Percentiles rank a stretch among this genome's conserved stretches.
Evolutionary conservation across 768 basidiomycete species (phyloP).

Genomic region (Fibroporia radiculosa): DNA sequence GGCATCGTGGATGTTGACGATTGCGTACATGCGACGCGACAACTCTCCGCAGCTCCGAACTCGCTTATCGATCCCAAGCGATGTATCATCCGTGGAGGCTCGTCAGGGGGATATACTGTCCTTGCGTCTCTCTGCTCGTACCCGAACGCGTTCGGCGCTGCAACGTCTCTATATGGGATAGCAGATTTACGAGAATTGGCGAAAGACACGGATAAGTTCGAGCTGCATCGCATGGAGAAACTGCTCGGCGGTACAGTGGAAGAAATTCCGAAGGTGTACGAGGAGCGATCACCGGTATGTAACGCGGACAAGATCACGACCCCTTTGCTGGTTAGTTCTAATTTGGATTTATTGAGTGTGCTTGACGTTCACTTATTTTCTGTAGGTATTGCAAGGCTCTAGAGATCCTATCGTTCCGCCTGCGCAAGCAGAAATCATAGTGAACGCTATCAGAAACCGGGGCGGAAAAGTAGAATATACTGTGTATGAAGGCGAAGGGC

Average conservation of each 20-base stretch:
- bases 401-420: conserved; percentile 61
- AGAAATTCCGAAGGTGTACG: conserved; percentile 50
- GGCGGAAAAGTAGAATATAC: conserved; percentile 52
- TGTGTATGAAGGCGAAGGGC: conserved; percentile 57
- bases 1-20: conserved; percentile 70
- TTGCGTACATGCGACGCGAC: conserved; percentile 45
- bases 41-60: conserved; percentile 37
- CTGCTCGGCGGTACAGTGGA: conserved; percentile 52
- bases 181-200: conserved; percentile 52
- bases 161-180: conserved; percentile 59
- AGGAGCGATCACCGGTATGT: conserved; percentile 53
- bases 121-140: conserved; percentile 40
- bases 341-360: neutral
- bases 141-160: conserved; percentile 49
- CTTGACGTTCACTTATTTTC: neutral
- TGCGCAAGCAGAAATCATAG: conserved; percentile 53
- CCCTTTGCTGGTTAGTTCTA: conserved; percentile 50
- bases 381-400: conserved; percentile 62
- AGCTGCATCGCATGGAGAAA: conserved; percentile 49
- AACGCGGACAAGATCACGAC: conserved; percentile 54
- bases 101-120: conserved; percentile 67
- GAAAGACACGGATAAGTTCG: conserved; percentile 67
- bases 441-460: conserved; percentile 40
- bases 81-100: conserved; percentile 61
- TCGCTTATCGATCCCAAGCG: conserved; percentile 57